A percentile compares a stretch with the other conserved stretches of the same genome.
phyloP scores from a whole-genome alignment of 116 monocot species.

The Cymodocea nodosa region DNA sequence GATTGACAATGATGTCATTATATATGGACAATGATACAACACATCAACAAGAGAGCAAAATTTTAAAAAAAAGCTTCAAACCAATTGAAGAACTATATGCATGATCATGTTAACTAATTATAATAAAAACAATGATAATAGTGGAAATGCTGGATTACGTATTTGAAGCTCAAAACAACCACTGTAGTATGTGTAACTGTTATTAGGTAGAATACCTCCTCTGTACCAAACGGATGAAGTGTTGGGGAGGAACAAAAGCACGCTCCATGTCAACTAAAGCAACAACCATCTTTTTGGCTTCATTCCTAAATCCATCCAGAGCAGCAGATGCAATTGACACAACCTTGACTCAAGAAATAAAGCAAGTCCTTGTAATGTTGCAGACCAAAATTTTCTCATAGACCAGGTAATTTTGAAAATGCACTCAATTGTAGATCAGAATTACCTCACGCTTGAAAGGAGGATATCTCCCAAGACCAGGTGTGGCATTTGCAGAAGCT shows the following conservation, averaged over 20 bases:
- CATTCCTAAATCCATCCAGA: constrained; percentile 74
- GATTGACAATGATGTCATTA: too few species aligned
- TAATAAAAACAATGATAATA: too few species aligned
- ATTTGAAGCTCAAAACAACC: background rate
- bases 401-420: background rate
- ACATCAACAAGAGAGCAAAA: too few species aligned
- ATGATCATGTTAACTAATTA: too few species aligned
- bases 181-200: background rate
- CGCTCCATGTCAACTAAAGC: constrained; percentile 98
- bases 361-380: background rate
- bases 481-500: constrained; percentile 81
- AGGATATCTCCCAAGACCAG: constrained; percentile 87
- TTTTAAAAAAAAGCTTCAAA: too few species aligned
- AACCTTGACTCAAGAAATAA: constrained; percentile 34
- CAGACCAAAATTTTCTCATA: background rate
- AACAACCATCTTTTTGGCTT: constrained; percentile 95
- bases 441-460: constrained; percentile 90
- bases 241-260: constrained; percentile 96
- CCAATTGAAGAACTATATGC: too few species aligned
- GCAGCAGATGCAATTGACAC: constrained; percentile 72
- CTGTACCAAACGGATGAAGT: constrained; percentile 90
- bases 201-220: constrained; percentile 50
- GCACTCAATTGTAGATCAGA: constrained; percentile 5
- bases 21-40: too few species aligned
- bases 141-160: too few species aligned